phyloP scores from a whole-genome alignment of 768 basidiomycete species.

The Tephrocybe sp. region DNA sequence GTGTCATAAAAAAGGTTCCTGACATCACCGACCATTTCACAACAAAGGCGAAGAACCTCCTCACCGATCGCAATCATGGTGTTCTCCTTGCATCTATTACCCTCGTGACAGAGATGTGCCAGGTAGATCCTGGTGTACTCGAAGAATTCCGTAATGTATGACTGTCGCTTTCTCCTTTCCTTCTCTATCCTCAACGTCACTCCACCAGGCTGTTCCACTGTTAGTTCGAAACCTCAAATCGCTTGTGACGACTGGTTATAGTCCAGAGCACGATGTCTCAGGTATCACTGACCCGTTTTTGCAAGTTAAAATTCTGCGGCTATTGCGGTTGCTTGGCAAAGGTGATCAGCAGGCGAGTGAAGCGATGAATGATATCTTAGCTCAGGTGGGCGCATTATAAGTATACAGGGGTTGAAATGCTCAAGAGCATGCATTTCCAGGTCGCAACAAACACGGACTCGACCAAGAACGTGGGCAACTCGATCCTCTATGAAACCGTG shows the following conservation, averaged over 20 bases:
- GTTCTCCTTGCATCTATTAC: constrained; percentile 94
- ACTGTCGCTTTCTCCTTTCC: constrained; percentile 4
- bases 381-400: constrained; percentile 56
- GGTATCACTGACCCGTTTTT: constrained; percentile 97
- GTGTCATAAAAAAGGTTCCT: constrained; percentile 94
- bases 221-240: constrained; percentile 95
- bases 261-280: constrained; percentile 98
- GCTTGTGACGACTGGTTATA: constrained; percentile 93
- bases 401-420: background rate
- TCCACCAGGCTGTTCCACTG: constrained; percentile 75
- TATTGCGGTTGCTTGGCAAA: constrained; percentile 85
- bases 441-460: constrained; percentile 99
- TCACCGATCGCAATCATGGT: constrained; percentile 96
- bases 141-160: constrained; percentile 89
- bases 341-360: constrained; percentile 88
- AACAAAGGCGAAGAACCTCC: constrained; percentile 80
- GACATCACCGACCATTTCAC: constrained; percentile 94
- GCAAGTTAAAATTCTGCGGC: constrained; percentile 88
- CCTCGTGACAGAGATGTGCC: constrained; percentile 93
- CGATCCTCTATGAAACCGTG: constrained; percentile 97
- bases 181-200: background rate
- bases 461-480: constrained; percentile 97
- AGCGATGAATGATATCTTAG: constrained; percentile 97
- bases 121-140: constrained; percentile 65
- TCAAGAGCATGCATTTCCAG: constrained; percentile 31